Base-by-base conservation (phyloP, 441 rosid species). In the Melastoma candidum region DNA sequence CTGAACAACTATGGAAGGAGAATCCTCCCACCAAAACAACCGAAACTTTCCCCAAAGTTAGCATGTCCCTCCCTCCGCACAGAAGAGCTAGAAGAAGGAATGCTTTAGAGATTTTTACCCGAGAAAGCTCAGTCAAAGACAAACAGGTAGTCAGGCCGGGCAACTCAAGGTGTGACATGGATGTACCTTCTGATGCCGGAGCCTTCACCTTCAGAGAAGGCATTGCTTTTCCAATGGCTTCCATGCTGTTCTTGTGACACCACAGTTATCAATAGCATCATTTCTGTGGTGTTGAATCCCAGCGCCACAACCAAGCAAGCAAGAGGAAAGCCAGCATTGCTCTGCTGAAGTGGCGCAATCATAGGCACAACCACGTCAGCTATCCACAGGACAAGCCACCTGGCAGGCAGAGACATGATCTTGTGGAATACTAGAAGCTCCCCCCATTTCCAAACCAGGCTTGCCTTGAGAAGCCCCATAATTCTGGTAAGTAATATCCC, bases 211-310 rank as follows among this genome's bases (percentile, higher is more conserved):
- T 75, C 61, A 63, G 36, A 47, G 82, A 81, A 39, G 78, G 70
- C 41, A 81, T 53, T 32, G 83, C 90, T 71, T 51, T 75, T 69
- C 67, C 73, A 2, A 79, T 80, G 60, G 81, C 83, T 66, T 60
- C 78, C 62, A 83, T 68, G 25, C 87, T 44, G 63, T 76, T 64
- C 72, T 70, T 11, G 68, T 59, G 66, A 83, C 54, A 59, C 67
- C 71, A 29, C 8, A 65, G 26, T 66, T 67, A 8, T 58, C 26
- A 2, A 26, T 27, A 3, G 66, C 43, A 49, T 70, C 49, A 56
- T 63, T 48, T 2, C 36, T 24, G 43, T 65, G 56, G 25, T 26
- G 12, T 54, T 72, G 59, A 36, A 50, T 12, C 7, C 17, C 51
- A 60, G 63, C 67, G 14, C 65, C 26, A 47, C 55, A 68, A 25